Evolutionary conservation across 2,329 filamentous ascomycete genomes (phyloP).

Genomic region (Hypoxylon sp.): DNA sequence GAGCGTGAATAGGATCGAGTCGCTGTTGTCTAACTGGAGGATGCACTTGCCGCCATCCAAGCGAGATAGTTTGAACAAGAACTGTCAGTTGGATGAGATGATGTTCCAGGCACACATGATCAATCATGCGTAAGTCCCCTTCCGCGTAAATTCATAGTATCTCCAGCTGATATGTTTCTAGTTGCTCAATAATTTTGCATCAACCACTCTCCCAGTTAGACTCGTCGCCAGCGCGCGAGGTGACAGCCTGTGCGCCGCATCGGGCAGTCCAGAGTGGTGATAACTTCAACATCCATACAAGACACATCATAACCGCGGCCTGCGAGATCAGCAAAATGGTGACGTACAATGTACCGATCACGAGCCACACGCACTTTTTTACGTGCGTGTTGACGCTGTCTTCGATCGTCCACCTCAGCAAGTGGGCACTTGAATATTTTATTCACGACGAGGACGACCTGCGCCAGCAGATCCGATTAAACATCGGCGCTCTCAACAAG

Average conservation of each 20-base stretch:
- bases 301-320: slow-evolving; percentile 84
- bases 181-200: slow-evolving; percentile 80
- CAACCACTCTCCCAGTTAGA: slow-evolving; percentile 84
- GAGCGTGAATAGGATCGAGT: slow-evolving; percentile 66
- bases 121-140: slow-evolving; percentile 64
- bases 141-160: neutral
- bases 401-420: slow-evolving; percentile 85
- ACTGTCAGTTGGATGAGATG: slow-evolving; percentile 86
- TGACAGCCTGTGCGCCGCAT: slow-evolving; percentile 78
- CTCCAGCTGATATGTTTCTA: slow-evolving; percentile 46
- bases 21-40: slow-evolving; percentile 78
- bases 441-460: slow-evolving; percentile 75
- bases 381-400: slow-evolving; percentile 84
- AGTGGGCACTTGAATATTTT: slow-evolving; percentile 75
- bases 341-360: slow-evolving; percentile 78
- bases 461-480: slow-evolving; percentile 82
- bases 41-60: slow-evolving; percentile 83
- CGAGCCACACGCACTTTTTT: slow-evolving; percentile 86
- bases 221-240: slow-evolving; percentile 68
- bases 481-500: slow-evolving; percentile 80
- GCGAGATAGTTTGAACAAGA: slow-evolving; percentile 75
- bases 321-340: slow-evolving; percentile 82
- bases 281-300: slow-evolving; percentile 77
- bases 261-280: slow-evolving; percentile 64
- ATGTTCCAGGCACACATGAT: slow-evolving; percentile 94